Evolutionary conservation across 2,329 filamentous ascomycete species (phyloP).

Genomic region (Hirsutella rhossiliensis): DNA sequence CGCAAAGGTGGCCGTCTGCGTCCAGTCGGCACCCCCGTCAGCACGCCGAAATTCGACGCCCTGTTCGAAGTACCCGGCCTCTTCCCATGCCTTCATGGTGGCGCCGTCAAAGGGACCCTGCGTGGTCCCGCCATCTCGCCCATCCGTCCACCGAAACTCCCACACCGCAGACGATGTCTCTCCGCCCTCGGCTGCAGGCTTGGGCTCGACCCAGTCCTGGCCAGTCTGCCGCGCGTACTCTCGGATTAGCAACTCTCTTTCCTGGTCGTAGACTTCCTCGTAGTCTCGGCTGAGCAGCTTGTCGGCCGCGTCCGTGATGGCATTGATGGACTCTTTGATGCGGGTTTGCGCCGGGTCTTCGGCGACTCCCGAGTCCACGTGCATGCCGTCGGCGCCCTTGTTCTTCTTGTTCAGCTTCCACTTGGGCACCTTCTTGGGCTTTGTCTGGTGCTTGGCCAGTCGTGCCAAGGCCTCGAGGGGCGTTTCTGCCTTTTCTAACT

Average conservation of each 20-base stretch:
- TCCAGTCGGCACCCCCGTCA: conserved; percentile 44
- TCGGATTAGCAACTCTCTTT: conserved; percentile 71
- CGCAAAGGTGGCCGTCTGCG: conserved; percentile 34
- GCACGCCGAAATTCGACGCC: conserved; percentile 66
- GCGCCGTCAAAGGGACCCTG: conserved; percentile 80
- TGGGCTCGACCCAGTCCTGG: conserved; percentile 62
- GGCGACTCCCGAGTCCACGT: conserved; percentile 43
- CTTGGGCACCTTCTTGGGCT: conserved; percentile 46
- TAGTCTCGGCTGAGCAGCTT: conserved; percentile 72
- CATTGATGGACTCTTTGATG: conserved; percentile 63
- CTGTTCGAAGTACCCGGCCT: conserved; percentile 85
- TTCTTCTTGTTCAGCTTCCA: conserved; percentile 61
- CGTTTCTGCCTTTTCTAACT: conserved; percentile 72
- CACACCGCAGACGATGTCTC: no score
- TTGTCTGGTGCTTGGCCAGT: conserved; percentile 56
- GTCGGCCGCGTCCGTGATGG: conserved; percentile 83
- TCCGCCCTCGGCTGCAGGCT: conserved; percentile 8
- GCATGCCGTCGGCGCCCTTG: conserved; percentile 48
- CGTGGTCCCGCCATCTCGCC: conserved; percentile 61
- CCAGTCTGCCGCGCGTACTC: conserved; percentile 79
- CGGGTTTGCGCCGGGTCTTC: conserved; percentile 58
- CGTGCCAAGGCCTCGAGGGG: conserved; percentile 77
- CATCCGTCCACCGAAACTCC: conserved; percentile 91
- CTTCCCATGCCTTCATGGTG: conserved; percentile 85
- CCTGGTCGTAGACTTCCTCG: conserved; percentile 82